Percentiles rank a stretch among this genome's conserved stretches.
Conservation (phyloP, 2,329 filamentous ascomycete genomes). For the Aphanocladium album region DNA sequence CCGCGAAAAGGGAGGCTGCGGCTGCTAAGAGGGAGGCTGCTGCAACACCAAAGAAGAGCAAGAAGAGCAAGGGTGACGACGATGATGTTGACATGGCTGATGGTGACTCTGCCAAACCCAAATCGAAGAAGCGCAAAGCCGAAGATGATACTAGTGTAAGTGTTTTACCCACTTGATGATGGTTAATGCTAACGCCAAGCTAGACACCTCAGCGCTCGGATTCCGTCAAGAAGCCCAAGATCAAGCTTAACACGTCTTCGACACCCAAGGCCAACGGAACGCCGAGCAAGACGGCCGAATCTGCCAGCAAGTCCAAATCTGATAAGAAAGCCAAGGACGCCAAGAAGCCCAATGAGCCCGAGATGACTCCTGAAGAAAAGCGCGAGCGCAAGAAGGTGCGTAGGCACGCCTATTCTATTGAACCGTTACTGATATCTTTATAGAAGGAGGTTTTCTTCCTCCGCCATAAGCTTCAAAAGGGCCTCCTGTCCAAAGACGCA, state of each 20-base stretch:
- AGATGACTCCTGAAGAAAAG: slow-evolving; percentile 54
- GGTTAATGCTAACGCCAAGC: neutral
- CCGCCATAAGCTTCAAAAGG: slow-evolving; percentile 91
- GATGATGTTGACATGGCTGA: slow-evolving; percentile 60
- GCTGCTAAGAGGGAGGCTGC: slow-evolving; percentile 37
- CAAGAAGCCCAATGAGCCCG: slow-evolving; percentile 51
- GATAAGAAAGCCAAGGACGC: slow-evolving; percentile 51
- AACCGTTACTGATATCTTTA: slow-evolving; percentile 27
- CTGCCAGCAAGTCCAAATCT: slow-evolving; percentile 52
- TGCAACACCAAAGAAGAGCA: slow-evolving; percentile 24
- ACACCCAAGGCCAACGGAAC: slow-evolving; percentile 67
- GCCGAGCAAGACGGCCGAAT: slow-evolving; percentile 53
- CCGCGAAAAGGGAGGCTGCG: slow-evolving; percentile 33
- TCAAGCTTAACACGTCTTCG: slow-evolving; percentile 58
- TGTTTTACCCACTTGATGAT: slow-evolving; percentile 8
- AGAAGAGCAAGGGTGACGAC: slow-evolving; percentile 38
- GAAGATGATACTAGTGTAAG: slow-evolving; percentile 61
- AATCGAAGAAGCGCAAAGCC: slow-evolving; percentile 75
- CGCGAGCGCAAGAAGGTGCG: slow-evolving; percentile 54
- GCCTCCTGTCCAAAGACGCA: slow-evolving; percentile 78
- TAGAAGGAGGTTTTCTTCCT: slow-evolving; percentile 83
- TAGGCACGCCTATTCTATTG: slow-evolving; percentile 5
- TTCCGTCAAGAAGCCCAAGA: slow-evolving; percentile 64
- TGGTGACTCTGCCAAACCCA: slow-evolving; percentile 61
- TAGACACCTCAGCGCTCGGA: slow-evolving; percentile 55